These are phyloP conservation scores for Ganoderma sinense DNA, from an alignment of 1,284 basidiomycete genomes.

Conservation along the genomic window DNA sequence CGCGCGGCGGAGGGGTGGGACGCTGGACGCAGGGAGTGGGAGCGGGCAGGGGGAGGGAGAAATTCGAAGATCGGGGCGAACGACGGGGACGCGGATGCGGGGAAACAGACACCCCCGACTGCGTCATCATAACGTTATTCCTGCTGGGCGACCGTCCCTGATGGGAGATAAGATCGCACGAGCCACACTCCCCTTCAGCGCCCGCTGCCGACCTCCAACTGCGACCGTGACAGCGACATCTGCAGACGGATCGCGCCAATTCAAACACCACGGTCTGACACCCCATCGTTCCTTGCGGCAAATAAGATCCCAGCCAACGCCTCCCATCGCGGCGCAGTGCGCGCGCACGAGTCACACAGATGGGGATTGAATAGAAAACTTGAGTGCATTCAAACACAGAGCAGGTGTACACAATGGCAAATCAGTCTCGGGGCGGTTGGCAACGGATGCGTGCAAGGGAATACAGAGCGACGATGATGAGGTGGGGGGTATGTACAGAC, in stretches of 20 bases:
- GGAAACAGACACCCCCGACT: constrained; percentile 24
- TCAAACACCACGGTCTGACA: background rate
- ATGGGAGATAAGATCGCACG: constrained; percentile 28
- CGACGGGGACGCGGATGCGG: constrained; percentile 18
- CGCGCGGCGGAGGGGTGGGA: background rate
- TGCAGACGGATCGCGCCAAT: background rate
- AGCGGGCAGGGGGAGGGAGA: background rate
- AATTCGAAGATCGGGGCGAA: constrained; percentile 7
- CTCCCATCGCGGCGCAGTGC: background rate
- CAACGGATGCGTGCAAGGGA: constrained; percentile 5
- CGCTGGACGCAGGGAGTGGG: background rate
- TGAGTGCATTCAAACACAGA: constrained; percentile 11
- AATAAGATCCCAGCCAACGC: background rate
- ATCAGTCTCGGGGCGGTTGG: background rate
- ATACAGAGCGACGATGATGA: constrained; percentile 22
- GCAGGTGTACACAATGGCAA: constrained; percentile 20
- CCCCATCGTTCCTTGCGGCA: background rate
- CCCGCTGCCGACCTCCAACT: constrained; percentile 1
- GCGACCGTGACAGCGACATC: background rate
- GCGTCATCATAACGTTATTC: constrained; percentile 32
- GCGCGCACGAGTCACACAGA: background rate
- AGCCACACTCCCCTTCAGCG: constrained; percentile 6
- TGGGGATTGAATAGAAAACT: background rate
- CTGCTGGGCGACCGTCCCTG: constrained; percentile 17
- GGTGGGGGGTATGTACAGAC: constrained; percentile 30